Conservation (phyloP, 441 rosid genomes). For the Pelargonium fulgidum region DNA sequence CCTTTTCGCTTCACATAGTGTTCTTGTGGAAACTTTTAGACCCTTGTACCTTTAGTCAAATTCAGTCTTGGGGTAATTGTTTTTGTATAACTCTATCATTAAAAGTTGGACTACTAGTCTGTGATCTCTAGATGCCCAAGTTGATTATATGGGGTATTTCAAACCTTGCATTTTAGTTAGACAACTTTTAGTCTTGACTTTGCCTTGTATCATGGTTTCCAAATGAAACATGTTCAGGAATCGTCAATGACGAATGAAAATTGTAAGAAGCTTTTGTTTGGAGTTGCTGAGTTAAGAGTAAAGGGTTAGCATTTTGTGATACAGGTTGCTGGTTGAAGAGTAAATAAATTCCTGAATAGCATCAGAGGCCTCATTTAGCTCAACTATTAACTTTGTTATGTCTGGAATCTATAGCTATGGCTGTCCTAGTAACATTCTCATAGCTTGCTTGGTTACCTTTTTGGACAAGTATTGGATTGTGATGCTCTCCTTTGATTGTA, state of each 20-base stretch:
- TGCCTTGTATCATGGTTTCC: background rate
- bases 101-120: background rate
- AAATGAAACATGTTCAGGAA: background rate
- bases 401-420: background rate
- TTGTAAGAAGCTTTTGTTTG: constrained; percentile 1
- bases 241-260: background rate
- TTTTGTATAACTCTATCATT: background rate
- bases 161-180: background rate
- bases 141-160: constrained; percentile 3
- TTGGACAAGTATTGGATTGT: constrained; percentile 11
- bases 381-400: background rate
- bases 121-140: constrained; percentile 8
- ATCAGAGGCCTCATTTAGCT: background rate
- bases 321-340: background rate
- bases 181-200: background rate
- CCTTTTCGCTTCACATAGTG: background rate
- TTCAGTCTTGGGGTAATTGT: background rate
- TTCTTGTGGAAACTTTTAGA: constrained; percentile 6
- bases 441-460: constrained; percentile 4
- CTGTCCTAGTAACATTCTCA: background rate
- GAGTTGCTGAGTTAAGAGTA: background rate
- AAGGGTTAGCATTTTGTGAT: background rate
- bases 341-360: background rate
- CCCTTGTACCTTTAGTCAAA: constrained; percentile 6
- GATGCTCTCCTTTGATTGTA: constrained; percentile 17